phyloP scores from a whole-genome alignment of 345 rosid genomes.

The Acer yangbiense region DNA sequence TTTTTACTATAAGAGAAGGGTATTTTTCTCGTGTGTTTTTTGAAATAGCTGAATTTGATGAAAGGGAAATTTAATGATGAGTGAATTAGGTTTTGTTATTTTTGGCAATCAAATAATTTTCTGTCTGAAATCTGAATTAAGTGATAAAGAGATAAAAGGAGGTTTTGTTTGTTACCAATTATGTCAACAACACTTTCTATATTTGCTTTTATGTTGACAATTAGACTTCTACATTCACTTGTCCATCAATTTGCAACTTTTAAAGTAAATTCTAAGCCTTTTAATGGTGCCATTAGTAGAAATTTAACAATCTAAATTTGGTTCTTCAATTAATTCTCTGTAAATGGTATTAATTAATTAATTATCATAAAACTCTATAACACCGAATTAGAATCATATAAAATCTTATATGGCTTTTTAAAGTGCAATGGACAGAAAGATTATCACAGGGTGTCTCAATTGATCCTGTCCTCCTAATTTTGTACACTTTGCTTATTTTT shows the following conservation, averaged over 20 bases:
- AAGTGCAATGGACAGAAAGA: constrained; percentile 7
- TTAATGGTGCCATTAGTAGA: too few species aligned
- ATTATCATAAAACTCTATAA: too few species aligned
- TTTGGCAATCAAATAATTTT: neutral
- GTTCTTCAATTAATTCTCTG: too few species aligned
- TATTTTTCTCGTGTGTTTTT: too few species aligned
- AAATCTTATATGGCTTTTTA: neutral
- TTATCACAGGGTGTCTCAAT: constrained; percentile 4
- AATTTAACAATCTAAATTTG: too few species aligned
- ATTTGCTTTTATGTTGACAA: neutral
- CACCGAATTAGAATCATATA: neutral
- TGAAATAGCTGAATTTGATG: too few species aligned
- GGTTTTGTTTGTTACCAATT: neutral
- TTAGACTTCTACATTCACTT: too few species aligned
- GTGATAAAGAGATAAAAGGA: neutral
- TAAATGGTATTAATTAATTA: too few species aligned
- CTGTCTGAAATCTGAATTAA: neutral
- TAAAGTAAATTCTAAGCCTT: too few species aligned
- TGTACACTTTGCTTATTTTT: neutral
- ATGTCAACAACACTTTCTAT: neutral
- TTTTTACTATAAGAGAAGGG: too few species aligned
- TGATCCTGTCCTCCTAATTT: neutral
- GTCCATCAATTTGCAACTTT: neutral
- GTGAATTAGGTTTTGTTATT: neutral
- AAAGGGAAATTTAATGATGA: neutral